Evolutionary conservation across 2,329 filamentous ascomycete genomes (phyloP).

Genomic region (Trichophyton rubrum): DNA sequence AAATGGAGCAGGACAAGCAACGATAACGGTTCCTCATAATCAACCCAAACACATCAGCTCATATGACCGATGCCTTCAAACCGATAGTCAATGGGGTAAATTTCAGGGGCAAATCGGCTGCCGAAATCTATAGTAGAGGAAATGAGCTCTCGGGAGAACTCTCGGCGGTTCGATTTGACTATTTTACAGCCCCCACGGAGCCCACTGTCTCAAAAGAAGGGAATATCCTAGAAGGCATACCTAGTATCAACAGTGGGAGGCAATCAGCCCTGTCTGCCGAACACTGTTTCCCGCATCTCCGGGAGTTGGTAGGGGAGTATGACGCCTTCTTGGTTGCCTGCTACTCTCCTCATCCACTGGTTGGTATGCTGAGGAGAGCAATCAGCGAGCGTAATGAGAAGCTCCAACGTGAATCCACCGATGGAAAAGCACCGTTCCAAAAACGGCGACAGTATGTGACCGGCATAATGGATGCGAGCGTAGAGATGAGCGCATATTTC

Average conservation of each 20-base stretch:
- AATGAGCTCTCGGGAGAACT: neutral
- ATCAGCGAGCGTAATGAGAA: conserved; percentile 21
- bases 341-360: conserved; percentile 73
- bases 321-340: conserved; percentile 79
- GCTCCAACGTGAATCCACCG: conserved; percentile 3
- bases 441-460: conserved; percentile 46
- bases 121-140: neutral
- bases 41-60: conserved; percentile 35
- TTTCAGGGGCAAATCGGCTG: conserved; percentile 13
- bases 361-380: conserved; percentile 45
- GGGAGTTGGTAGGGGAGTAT: conserved; percentile 31
- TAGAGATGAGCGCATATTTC: conserved; percentile 46
- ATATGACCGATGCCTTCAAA: conserved; percentile 33
- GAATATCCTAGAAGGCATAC: conserved; percentile 39
- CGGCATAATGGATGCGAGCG: conserved; percentile 79
- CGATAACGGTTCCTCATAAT: conserved; percentile 27
- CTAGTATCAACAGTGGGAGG: conserved; percentile 64
- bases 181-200: conserved; percentile 27
- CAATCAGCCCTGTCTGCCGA: conserved; percentile 54
- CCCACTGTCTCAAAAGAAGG: conserved; percentile 22
- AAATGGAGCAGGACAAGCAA: neutral
- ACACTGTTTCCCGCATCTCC: conserved; percentile 48
- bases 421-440: neutral
- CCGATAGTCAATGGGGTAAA: conserved; percentile 29
- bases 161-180: conserved; percentile 26